Base-by-base conservation (phyloP, 23 red algal genomes). In the Gracilaria gracilis region DNA sequence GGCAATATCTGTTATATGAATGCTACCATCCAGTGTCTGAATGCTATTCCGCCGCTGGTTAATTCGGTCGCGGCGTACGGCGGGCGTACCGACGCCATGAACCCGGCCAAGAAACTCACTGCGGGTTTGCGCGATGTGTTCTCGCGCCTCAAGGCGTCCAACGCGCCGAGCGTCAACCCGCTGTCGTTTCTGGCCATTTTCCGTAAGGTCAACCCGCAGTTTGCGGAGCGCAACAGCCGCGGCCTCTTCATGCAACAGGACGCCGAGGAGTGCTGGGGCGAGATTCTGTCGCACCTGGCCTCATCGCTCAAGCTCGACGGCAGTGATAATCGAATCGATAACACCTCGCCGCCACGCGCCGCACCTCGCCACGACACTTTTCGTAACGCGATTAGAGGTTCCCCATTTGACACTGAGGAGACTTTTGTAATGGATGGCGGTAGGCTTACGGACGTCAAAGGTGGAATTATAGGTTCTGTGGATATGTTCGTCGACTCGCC, bases 1-100 rank as follows among this genome's bases (percentile, higher is more conserved):
- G 97, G 97, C 37, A 99, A 99, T 70, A 96, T 88, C 19, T 99
- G 97, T 73, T 99, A 99, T 74, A 91, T 95, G 93, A 99, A 99
- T 55, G 62, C 97, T 19, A 96, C 91, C 29, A 78, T 96, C 19
- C 97, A 99, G 85, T 96, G 85, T 38, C 81, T 99, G 9, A 77
- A 57, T 21, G 82, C 67, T 25, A 87, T 93, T 32, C 75, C 88
- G 17, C 86, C 93, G 82, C 81, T 99, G 44, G 85, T 84, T 36
- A 57, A 14, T 36, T 77, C 79, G 27, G 25, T 96, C 23, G 27
- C 58, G 31, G 14, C n/a, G 31, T 93, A 92, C 72, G n/a, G n/a
- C 4, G 92, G 83, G 61, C 37, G 77, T 27, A 53, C 80, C n/a
- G 80, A 32, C 39, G 88, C 76, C 13, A 61, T 90, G 74, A 82